These are phyloP conservation scores for Fusarium armeniacum DNA, from an alignment of 2,329 filamentous ascomycete genomes.

Conservation along the genomic window DNA sequence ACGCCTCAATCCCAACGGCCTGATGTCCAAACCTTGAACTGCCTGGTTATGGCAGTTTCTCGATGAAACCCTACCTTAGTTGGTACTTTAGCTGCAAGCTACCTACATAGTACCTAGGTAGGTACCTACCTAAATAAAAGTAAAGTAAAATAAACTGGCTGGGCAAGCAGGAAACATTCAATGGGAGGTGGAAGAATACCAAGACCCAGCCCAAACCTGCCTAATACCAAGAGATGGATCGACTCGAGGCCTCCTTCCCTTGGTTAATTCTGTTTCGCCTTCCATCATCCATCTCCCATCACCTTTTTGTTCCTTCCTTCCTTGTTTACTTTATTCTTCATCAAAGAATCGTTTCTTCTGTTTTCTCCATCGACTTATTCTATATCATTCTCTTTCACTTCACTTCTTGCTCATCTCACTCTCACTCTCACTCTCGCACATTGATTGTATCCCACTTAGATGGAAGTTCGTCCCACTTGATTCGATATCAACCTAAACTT, in stretches of 20 bases:
- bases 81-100: background rate
- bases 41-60: slow-evolving; percentile 27
- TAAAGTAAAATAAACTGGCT: slow-evolving; percentile 13
- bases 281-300: slow-evolving; percentile 10
- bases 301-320: slow-evolving; percentile 14
- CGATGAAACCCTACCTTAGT: slow-evolving; percentile 34
- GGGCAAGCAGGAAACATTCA: slow-evolving; percentile 12
- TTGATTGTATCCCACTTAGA: slow-evolving; percentile 24
- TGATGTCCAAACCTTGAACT: slow-evolving; percentile 31
- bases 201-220: slow-evolving; percentile 14
- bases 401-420: slow-evolving; percentile 1
- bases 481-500: slow-evolving; percentile 15
- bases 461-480: slow-evolving; percentile 24
- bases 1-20: slow-evolving; percentile 35
- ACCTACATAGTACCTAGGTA: background rate
- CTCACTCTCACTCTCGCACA: slow-evolving; percentile 1
- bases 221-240: slow-evolving; percentile 26
- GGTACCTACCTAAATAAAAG: background rate
- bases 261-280: slow-evolving; percentile 17
- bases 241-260: slow-evolving; percentile 38
- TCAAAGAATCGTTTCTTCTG: background rate
- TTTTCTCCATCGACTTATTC: slow-evolving; percentile 15
- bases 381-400: slow-evolving; percentile 7
- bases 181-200: slow-evolving; percentile 16
- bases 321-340: slow-evolving; percentile 21